A percentile compares a stretch with the other conserved stretches of the same genome.
Conservation (phyloP, 2,329 filamentous ascomycete genomes). For the Biscogniauxia mediterranea region DNA sequence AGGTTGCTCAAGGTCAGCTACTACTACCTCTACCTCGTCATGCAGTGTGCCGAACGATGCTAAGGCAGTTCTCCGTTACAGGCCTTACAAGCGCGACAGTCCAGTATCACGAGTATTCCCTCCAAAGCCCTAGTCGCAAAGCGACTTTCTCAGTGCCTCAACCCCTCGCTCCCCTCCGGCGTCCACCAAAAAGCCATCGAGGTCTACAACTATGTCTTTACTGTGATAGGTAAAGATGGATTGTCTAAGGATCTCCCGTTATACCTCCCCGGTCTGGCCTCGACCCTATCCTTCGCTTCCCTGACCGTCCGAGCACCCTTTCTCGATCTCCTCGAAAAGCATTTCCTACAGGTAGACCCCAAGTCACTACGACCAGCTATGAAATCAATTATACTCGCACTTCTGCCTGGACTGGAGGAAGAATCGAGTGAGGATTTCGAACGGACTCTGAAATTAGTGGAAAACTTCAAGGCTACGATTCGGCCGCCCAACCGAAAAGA, state of each 20-base stretch:
- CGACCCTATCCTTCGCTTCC: slow-evolving; percentile 91
- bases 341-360: slow-evolving; percentile 72
- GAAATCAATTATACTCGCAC: slow-evolving; percentile 84
- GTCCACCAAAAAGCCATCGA: slow-evolving; percentile 97
- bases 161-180: slow-evolving; percentile 87
- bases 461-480: slow-evolving; percentile 71
- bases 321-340: slow-evolving; percentile 76
- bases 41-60: slow-evolving; percentile 14
- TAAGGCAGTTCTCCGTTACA: slow-evolving; percentile 38
- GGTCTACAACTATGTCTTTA: slow-evolving; percentile 88
- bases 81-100: slow-evolving; percentile 84
- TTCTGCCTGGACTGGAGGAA: slow-evolving; percentile 89
- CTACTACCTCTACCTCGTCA: slow-evolving; percentile 1
- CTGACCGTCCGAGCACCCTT: slow-evolving; percentile 85
- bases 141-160: slow-evolving; percentile 90
- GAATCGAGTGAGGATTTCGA: slow-evolving; percentile 98
- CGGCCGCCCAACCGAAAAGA: slow-evolving; percentile 51
- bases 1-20: slow-evolving; percentile 75
- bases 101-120: slow-evolving; percentile 70
- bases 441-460: slow-evolving; percentile 73
- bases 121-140: slow-evolving; percentile 82
- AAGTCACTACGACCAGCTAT: slow-evolving; percentile 77
- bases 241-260: slow-evolving; percentile 79
- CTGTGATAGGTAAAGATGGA: slow-evolving; percentile 76
- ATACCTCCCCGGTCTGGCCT: slow-evolving; percentile 85